Conservation (phyloP, 805 yeast species). For the Suhomyces vadensis region DNA sequence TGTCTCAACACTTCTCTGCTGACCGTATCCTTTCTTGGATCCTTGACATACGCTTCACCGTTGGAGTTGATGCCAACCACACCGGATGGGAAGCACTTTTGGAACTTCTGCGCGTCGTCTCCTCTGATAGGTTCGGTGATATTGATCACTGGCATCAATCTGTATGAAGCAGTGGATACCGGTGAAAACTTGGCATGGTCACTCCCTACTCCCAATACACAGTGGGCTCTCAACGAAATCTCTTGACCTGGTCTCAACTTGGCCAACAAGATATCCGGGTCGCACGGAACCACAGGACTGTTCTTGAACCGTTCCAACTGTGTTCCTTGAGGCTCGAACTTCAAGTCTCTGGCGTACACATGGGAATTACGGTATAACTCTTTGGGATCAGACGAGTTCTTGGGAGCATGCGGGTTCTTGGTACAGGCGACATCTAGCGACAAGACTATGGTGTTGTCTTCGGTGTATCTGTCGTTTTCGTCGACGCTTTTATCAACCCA, state of each 20-base stretch:
- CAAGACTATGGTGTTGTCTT: constrained; percentile 85
- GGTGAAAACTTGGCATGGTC: constrained; percentile 99
- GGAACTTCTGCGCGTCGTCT: constrained; percentile 72
- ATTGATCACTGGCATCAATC: constrained; percentile 85
- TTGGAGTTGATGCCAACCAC: constrained; percentile 73
- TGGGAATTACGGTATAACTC: constrained; percentile 79
- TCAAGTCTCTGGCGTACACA: constrained; percentile 86
- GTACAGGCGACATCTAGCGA: constrained; percentile 81
- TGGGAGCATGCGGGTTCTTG: constrained; percentile 79
- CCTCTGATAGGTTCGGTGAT: constrained; percentile 76
- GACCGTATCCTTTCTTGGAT: constrained; percentile 93
- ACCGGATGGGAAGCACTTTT: constrained; percentile 90
- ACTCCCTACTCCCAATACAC: constrained; percentile 85
- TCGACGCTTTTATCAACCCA: constrained; percentile 76
- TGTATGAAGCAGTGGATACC: constrained; percentile 93
- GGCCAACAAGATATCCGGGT: constrained; percentile 87
- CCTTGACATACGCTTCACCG: constrained; percentile 77
- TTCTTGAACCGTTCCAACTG: constrained; percentile 72
- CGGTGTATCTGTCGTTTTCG: constrained; percentile 69
- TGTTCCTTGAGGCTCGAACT: constrained; percentile 88
- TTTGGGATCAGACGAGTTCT: constrained; percentile 76
- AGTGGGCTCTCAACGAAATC: constrained; percentile 84
- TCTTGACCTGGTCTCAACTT: constrained; percentile 97
- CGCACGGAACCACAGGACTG: constrained; percentile 70
- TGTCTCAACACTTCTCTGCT: constrained; percentile 95